phyloP scores from a whole-genome alignment of 495 filamentous ascomycete species.

The Chaetomidium leptoderma region DNA sequence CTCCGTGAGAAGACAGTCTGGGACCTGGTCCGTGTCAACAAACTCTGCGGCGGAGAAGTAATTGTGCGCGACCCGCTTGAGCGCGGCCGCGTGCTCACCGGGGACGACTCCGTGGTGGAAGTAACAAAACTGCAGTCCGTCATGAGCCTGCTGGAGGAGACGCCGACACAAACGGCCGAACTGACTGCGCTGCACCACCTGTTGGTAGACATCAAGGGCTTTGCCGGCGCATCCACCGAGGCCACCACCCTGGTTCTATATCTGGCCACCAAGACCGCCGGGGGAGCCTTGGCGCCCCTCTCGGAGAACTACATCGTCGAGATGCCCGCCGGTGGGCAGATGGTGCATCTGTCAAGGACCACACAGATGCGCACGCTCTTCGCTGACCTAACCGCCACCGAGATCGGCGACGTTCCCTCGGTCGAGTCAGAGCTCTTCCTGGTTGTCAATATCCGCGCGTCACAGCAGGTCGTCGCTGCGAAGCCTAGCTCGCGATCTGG shows the following conservation, averaged over 20 bases:
- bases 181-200: constrained; percentile 75
- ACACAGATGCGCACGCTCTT: constrained; percentile 79
- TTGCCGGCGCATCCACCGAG: constrained; percentile 66
- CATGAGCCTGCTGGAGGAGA: constrained; percentile 88
- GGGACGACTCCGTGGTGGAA: constrained; percentile 88
- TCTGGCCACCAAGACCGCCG: constrained; percentile 64
- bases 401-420: constrained; percentile 73
- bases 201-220: constrained; percentile 73
- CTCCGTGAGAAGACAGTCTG: constrained; percentile 86
- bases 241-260: constrained; percentile 74
- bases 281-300: constrained; percentile 58
- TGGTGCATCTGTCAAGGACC: constrained; percentile 53
- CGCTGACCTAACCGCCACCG: constrained; percentile 71
- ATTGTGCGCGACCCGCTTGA: constrained; percentile 86
- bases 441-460: constrained; percentile 72
- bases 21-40: constrained; percentile 91
- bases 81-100: constrained; percentile 79
- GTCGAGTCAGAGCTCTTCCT: constrained; percentile 69
- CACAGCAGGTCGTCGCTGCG: constrained; percentile 48
- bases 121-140: constrained; percentile 86
- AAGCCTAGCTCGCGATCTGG: constrained; percentile 48
- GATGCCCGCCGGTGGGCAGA: constrained; percentile 65
- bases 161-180: constrained; percentile 63
- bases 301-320: constrained; percentile 82
- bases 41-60: constrained; percentile 82